Conservation (phyloP, 2,329 filamentous ascomycete species). For the Camptophora hylomeconis region DNA sequence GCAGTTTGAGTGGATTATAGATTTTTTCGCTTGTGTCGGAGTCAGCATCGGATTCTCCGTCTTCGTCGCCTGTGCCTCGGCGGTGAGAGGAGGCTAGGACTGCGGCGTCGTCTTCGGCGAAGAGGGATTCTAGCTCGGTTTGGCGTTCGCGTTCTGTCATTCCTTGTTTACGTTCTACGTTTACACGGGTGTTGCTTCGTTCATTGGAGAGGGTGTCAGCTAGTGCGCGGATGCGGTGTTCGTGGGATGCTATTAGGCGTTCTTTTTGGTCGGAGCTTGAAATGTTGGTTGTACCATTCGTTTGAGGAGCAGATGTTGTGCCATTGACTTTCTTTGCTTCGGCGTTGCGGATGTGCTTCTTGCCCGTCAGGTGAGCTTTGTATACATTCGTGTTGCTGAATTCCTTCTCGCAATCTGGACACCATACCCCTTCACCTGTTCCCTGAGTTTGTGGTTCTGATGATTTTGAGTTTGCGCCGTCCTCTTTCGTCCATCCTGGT, state of each 20-base stretch:
- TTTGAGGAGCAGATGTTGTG: slow-evolving; percentile 20
- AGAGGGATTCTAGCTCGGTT: slow-evolving; percentile 81
- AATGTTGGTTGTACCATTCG: slow-evolving; percentile 19
- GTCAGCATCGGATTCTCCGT: slow-evolving; percentile 53
- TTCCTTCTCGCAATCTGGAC: slow-evolving; percentile 80
- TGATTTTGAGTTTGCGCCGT: slow-evolving; percentile 18
- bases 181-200: slow-evolving; percentile 77
- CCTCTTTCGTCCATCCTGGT: slow-evolving; percentile 60
- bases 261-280: slow-evolving; percentile 55
- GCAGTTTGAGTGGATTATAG: slow-evolving; percentile 93
- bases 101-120: slow-evolving; percentile 44
- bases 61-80: slow-evolving; percentile 28
- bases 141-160: slow-evolving; percentile 96
- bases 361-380: slow-evolving; percentile 73
- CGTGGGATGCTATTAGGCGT: slow-evolving; percentile 76
- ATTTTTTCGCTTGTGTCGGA: slow-evolving; percentile 74
- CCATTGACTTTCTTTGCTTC: slow-evolving; percentile 43
- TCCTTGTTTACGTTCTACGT: slow-evolving; percentile 90
- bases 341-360: slow-evolving; percentile 82
- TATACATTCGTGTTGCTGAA: slow-evolving; percentile 95
- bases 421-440: slow-evolving; percentile 65
- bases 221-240: slow-evolving; percentile 69
- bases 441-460: slow-evolving; percentile 37
- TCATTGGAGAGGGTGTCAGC: slow-evolving; percentile 74
- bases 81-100: slow-evolving; percentile 13